Conservation (phyloP, 495 filamentous ascomycete species). For the Aspergillus carlsbadensis region DNA sequence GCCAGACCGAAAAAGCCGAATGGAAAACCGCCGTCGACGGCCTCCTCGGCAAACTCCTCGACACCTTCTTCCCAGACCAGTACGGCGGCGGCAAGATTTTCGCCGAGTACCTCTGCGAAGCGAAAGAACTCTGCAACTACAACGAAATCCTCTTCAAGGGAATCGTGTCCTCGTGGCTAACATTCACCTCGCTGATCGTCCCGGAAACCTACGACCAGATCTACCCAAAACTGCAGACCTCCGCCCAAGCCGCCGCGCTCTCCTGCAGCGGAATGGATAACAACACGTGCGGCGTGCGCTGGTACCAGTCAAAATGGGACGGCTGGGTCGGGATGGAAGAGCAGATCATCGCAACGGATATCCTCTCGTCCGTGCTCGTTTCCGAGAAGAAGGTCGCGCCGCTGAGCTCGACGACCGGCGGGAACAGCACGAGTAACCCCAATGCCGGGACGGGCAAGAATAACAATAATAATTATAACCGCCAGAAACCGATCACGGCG, state of each 20-base stretch:
- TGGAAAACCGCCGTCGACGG: constrained; percentile 61
- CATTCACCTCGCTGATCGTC: constrained; percentile 63
- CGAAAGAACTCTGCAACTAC: constrained; percentile 56
- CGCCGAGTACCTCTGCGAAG: constrained; percentile 73
- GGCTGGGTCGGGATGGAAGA: constrained; percentile 58
- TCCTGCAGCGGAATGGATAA: constrained; percentile 64
- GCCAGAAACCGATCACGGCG: constrained; percentile 48
- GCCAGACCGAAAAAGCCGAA: constrained; percentile 47
- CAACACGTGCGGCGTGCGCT: constrained; percentile 71
- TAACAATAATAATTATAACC: constrained; percentile 7
- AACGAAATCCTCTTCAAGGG: constrained; percentile 84
- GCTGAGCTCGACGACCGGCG: constrained; percentile 47
- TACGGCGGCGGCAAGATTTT: constrained; percentile 53
- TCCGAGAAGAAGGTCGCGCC: constrained; percentile 18
- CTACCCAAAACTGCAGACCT: constrained; percentile 62
- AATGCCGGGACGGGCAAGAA: constrained; percentile 35
- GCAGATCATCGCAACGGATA: constrained; percentile 54
- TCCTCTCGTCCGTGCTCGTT: constrained; percentile 36
- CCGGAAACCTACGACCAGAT: constrained; percentile 61
- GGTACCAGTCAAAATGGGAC: constrained; percentile 64
- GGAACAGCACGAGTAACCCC: constrained; percentile 38
- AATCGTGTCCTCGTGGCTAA: constrained; percentile 74
- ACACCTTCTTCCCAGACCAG: constrained; percentile 58
- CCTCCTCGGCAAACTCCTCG: constrained; percentile 51
- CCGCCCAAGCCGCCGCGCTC: constrained; percentile 64